A percentile compares a stretch with the other conserved stretches of the same genome.
phyloP scores from a whole-genome alignment of 257 asterid genomes.

The Osmanthus fragrans region DNA sequence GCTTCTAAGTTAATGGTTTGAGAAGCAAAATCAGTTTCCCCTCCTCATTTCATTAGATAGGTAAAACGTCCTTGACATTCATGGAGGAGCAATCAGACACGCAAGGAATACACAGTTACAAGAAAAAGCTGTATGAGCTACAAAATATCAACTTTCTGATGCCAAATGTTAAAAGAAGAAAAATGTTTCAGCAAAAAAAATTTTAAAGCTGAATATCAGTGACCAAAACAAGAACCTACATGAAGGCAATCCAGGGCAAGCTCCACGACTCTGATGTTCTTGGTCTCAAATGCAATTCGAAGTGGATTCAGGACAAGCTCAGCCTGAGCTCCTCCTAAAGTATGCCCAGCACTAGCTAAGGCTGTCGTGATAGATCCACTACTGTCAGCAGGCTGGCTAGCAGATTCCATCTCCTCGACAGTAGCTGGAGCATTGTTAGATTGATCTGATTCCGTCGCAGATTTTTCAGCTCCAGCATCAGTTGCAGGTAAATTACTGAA shows the following conservation, averaged over 20 bases:
- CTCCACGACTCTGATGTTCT: constrained; percentile 79
- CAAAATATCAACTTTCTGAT: constrained; percentile 15
- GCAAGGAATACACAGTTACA: constrained; percentile 14
- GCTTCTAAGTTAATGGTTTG: constrained; percentile 14
- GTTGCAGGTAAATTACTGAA: constrained; percentile 50
- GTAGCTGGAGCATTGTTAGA: constrained; percentile 43
- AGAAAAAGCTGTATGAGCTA: not conserved
- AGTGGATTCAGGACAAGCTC: constrained; percentile 91
- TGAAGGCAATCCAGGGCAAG: constrained; percentile 99
- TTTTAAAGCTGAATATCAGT: constrained; percentile 13
- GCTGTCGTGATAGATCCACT: constrained; percentile 49
- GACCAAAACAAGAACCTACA: constrained; percentile 57
- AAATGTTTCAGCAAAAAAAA: constrained; percentile 20
- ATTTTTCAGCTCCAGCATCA: constrained; percentile 49
- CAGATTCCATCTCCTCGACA: constrained; percentile 47
- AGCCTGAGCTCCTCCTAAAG: constrained; percentile 77
- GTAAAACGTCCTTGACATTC: constrained; percentile 8
- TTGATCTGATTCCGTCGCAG: constrained; percentile 43
- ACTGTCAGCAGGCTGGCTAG: constrained; percentile 25
- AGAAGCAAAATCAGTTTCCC: not conserved
- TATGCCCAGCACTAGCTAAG: constrained; percentile 82
- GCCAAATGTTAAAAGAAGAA: constrained; percentile 15
- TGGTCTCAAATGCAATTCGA: constrained; percentile 88
- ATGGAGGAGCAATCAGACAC: constrained; percentile 7
- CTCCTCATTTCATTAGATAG: constrained; percentile 5